Evolutionary conservation across 306 rosid species (phyloP).

Genomic region (Medicago ruthenica): DNA sequence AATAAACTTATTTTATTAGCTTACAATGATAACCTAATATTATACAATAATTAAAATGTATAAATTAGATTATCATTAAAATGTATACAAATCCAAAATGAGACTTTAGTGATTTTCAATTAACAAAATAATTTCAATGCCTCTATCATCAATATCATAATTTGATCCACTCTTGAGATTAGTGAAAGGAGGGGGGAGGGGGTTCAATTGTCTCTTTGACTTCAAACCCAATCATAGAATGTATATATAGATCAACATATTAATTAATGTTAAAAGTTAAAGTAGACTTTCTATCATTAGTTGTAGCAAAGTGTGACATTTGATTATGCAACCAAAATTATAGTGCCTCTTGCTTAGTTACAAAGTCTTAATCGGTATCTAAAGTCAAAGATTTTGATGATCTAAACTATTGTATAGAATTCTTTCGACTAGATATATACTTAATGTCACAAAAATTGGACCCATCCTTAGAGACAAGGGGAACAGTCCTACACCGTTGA

Average conservation of each 20-base stretch:
- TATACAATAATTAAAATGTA: too few species aligned
- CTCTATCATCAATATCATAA: background rate
- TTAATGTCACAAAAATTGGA: constrained; percentile 42
- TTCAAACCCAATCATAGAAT: constrained; percentile 3
- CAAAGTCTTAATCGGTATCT: constrained; percentile 32
- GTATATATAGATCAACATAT: too few species aligned
- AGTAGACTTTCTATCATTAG: constrained; percentile 28
- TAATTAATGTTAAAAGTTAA: constrained; percentile 30
- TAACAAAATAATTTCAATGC: background rate
- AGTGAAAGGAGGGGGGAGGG: background rate
- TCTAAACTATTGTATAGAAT: constrained; percentile 17
- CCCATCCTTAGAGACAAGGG: constrained; percentile 33
- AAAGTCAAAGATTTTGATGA: constrained; percentile 38
- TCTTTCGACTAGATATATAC: constrained; percentile 35
- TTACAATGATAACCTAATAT: too few species aligned
- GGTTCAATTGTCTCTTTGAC: constrained; percentile 3
- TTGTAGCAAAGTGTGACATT: constrained; percentile 23
- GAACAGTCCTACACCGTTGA: constrained; percentile 20
- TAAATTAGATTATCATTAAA: too few species aligned
- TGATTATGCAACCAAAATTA: constrained; percentile 38
- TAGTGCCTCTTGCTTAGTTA: constrained; percentile 38
- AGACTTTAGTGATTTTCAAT: background rate
- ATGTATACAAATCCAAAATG: too few species aligned
- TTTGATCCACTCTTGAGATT: background rate
- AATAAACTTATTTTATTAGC: too few species aligned